Base-by-base conservation (phyloP, 2,329 filamentous ascomycete genomes). In the Tolypocladium nubicola region DNA sequence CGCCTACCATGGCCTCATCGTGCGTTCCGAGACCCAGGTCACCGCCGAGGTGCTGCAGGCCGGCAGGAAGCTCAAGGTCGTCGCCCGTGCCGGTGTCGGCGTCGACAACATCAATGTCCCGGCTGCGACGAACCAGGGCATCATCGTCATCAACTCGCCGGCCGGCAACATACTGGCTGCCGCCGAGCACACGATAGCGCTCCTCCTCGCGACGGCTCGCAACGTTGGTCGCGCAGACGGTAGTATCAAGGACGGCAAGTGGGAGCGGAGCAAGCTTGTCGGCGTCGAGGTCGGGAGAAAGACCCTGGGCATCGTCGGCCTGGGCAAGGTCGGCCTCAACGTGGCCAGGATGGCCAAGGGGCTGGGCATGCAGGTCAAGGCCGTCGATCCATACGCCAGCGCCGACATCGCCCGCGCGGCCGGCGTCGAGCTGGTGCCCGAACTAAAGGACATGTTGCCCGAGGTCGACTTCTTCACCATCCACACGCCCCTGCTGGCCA, bases 251-350 rank as follows among this genome's bases (percentile, higher is more conserved):
- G 75, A 70, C n/a, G 86, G 85, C 0, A 83, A 82, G 55, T 93
- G 89, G 89, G 88, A 92, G 68, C 78, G 89, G 57, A 83, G 85
- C 65, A 82, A 83, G 63, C 78, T 92, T 3, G 86, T 90, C 0
- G 89, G 89, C 5, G 82, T 90, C 21, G 89, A 93, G 69, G 84
- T 92, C 13, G 87, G 89, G 54, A 82, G 85, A 52, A 93, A 92
- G 74, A 87, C 82, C 1, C 75, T 93, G 8, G 88, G 85, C 1
- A 86, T 93, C 54, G 83, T 94, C 43, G 89, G 89, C 1, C 73
- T 92, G 33, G 89, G 89, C n/a, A 92, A 92, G 74, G 88, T 93
- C 35, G 89, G 89, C 26, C 77, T 92, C 67, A 88, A 87, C 54
- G 89, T 93, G 19, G 89, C 89, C 21, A 79, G 87, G n/a, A 87